phyloP scores from a whole-genome alignment of 106 monocot species.

The Phalaenopsis aphrodite region DNA sequence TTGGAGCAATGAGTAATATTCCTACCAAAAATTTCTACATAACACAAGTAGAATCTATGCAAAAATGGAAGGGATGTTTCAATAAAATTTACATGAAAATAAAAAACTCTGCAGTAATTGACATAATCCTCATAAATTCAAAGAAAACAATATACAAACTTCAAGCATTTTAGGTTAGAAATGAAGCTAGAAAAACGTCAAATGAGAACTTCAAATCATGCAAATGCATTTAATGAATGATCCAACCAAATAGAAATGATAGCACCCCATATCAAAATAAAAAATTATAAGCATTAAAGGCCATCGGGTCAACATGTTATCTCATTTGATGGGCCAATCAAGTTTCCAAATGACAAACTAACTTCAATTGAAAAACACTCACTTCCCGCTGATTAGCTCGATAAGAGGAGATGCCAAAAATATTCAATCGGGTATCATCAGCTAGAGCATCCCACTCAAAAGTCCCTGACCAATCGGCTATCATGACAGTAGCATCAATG shows the following conservation, averaged over 20 bases:
- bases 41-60: no score
- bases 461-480: conserved; percentile 68
- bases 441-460: conserved; percentile 90
- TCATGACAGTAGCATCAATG: conserved; percentile 10
- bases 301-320: not conserved
- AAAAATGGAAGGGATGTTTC: no score
- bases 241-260: not conserved
- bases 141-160: not conserved
- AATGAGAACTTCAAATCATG: not conserved
- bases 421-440: conserved; percentile 71
- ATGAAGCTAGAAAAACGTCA: not conserved
- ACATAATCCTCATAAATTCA: not conserved
- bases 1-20: no score
- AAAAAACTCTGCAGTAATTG: no score
- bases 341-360: not conserved
- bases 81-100: no score
- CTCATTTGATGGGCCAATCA: not conserved
- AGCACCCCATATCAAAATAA: not conserved
- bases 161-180: not conserved
- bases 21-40: no score
- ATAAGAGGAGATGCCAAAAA: conserved; percentile 83
- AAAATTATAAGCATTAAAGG: not conserved
- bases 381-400: conserved; percentile 93
- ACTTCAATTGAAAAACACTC: conserved; percentile 10
- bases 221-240: not conserved